These are phyloP conservation scores for Anisodus acutangulus DNA, from an alignment of 257 asterid genomes.

Conservation along the genomic window DNA sequence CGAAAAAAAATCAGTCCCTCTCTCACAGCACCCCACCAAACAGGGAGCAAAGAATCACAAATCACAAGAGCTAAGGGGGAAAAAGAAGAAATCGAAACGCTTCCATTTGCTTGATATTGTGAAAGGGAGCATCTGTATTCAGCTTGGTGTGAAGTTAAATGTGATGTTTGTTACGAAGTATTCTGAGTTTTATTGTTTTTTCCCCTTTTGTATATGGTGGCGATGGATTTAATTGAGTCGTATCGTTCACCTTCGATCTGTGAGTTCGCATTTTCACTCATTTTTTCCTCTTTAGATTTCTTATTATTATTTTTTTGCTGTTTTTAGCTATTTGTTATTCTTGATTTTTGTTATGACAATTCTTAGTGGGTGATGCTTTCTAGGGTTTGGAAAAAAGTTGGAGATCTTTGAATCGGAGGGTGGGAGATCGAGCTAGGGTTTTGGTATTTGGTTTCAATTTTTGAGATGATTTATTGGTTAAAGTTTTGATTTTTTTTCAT, in stretches of 20 bases:
- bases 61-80: not conserved
- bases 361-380: constrained; percentile 8
- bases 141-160: constrained; percentile 9
- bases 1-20: not conserved
- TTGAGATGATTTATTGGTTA: constrained; percentile 16
- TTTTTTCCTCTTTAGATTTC: constrained; percentile 21
- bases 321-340: not conserved
- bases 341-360: not conserved
- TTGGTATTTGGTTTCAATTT: constrained; percentile 6
- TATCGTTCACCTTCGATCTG: constrained; percentile 29
- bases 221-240: constrained; percentile 27
- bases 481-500: constrained; percentile 21
- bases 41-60: constrained; percentile 20
- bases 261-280: constrained; percentile 26
- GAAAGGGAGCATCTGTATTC: not conserved
- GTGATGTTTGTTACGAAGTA: constrained; percentile 27
- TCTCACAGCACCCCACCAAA: not conserved
- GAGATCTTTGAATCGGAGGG: constrained; percentile 28
- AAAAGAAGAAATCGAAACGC: not conserved
- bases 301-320: too few species aligned
- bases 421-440: constrained; percentile 29
- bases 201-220: not conserved
- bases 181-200: constrained; percentile 16
- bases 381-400: constrained; percentile 31
- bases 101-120: constrained; percentile 13